Evolutionary conservation across 257 asterid genomes (phyloP), one percentile per base, ranked within the genome.

Genomic region (Fraxinus cuspidata): DNA sequence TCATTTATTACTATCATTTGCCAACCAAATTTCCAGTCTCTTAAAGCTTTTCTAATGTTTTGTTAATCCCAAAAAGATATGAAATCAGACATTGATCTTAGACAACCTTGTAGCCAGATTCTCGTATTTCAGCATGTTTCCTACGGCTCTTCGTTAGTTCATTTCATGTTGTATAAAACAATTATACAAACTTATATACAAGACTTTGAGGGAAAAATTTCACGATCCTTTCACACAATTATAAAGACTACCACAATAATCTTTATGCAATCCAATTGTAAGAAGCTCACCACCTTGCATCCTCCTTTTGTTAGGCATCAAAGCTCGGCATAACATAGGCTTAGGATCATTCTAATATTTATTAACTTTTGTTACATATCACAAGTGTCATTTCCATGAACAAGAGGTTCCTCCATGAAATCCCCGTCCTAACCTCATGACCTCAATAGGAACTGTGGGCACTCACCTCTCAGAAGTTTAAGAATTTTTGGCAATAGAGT

Each of bases 401-500:
- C 27, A 53, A 19, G 27, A 53, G 27, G 27, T 53, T 18, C 64
- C 64, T 7, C 27, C 27, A 28, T 74, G 31, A 56, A 63, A 69
- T 74, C 31, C 71, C 60, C 28, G 12, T 53, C 64, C 64, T 53
- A 76, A 71, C 25, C 47, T 40, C 77, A 29, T 51, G 71, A 77
- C 75, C 71, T 65, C 64, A 60, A 32, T 29, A 44, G 18, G 56
- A 73, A 29, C 34, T 72, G 66, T 58, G 49, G 53, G 34, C 29
- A 34, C 64, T 42, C 68, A 42, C 34, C n/a, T 32, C 79, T 37
- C 78, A 18, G 74, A 70, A 29, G 29, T 49, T 69, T 69, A 75
- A 49, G 21, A 60, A 79, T 56, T 68, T 80, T 51, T 38, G 64
- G 37, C n/a, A 67, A 75, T 35, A 13, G 73, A 80, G 73, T 78